Conservation (phyloP, 2,329 filamentous ascomycete genomes). For the Aspergillus tubingensis region DNA sequence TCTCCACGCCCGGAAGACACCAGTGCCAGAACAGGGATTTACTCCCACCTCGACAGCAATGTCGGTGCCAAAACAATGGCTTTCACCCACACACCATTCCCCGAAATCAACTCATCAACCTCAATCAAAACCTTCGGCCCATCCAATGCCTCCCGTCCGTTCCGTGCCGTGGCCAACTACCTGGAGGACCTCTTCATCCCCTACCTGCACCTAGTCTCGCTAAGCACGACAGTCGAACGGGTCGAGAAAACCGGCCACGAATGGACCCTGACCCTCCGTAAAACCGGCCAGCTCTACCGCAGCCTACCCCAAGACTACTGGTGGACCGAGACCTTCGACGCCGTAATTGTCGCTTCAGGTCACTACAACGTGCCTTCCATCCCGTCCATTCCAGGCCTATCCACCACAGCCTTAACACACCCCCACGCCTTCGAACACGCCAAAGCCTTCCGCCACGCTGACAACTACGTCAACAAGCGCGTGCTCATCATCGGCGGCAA, state of each 20-base stretch:
- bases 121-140: constrained; percentile 23
- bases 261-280: constrained; percentile 36
- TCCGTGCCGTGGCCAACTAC: constrained; percentile 25
- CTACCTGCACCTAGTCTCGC: constrained; percentile 30
- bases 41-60: constrained; percentile 31
- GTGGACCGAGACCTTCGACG: constrained; percentile 47
- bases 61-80: constrained; percentile 30
- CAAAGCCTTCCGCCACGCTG: constrained; percentile 36
- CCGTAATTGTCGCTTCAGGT: constrained; percentile 45
- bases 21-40: constrained; percentile 28
- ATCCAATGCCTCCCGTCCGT: constrained; percentile 28
- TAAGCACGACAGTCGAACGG: constrained; percentile 36
- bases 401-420: constrained; percentile 30
- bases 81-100: constrained; percentile 31
- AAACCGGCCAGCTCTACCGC: constrained; percentile 14
- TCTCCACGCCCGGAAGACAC: constrained; percentile 21
- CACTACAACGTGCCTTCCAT: constrained; percentile 47
- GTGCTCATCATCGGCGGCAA: constrained; percentile 34
- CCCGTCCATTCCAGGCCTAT: constrained; percentile 40
- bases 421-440: constrained; percentile 42
- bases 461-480: constrained; percentile 41
- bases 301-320: constrained; percentile 31
- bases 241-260: constrained; percentile 23
- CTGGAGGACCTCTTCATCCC: constrained; percentile 29
- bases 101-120: constrained; percentile 24